Evolutionary conservation across 805 yeast genomes (phyloP).

Genomic region (Wickerhamia fluorescens): DNA sequence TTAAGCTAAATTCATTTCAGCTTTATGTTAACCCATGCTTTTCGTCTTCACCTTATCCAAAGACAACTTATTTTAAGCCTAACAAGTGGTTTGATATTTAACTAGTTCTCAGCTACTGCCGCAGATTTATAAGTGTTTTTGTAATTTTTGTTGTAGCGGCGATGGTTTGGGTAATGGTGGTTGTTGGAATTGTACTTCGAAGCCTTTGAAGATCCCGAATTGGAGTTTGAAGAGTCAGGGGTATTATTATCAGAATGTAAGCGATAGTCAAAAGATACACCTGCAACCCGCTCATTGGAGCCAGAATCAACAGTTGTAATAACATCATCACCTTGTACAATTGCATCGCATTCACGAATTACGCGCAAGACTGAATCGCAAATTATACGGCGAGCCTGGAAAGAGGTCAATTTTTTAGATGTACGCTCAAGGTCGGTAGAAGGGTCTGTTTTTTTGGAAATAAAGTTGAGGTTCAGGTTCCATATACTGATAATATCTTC

Average conservation of each 20-base stretch:
- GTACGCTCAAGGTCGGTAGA: conserved; percentile 14
- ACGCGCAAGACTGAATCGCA: conserved; percentile 41
- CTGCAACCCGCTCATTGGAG: conserved; percentile 35
- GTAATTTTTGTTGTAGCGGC: no score
- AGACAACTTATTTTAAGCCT: no score
- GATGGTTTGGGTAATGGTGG: conserved; percentile 2
- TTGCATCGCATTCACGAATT: conserved; percentile 42
- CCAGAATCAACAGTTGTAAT: conserved; percentile 26
- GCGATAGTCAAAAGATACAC: conserved; percentile 41
- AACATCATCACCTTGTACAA: conserved; percentile 29
- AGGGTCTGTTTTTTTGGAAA: conserved; percentile 11
- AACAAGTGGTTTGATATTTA: no score
- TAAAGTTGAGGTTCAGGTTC: conserved; percentile 45
- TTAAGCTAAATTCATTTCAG: no score
- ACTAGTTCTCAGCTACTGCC: no score
- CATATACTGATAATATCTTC: conserved; percentile 56
- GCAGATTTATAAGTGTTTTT: no score
- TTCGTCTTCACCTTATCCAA: no score
- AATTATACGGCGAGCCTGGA: conserved; percentile 38
- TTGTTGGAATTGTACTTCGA: conserved; percentile 2
- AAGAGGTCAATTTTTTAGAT: conserved; percentile 30
- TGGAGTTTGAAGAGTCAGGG: conserved; percentile 5
- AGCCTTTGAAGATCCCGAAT: conserved; percentile 1
- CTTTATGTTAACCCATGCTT: no score
- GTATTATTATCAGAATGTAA: conserved; percentile 34